Evolutionary conservation across 768 basidiomycete species (phyloP).

Genomic region (Leccinellum albellum): DNA sequence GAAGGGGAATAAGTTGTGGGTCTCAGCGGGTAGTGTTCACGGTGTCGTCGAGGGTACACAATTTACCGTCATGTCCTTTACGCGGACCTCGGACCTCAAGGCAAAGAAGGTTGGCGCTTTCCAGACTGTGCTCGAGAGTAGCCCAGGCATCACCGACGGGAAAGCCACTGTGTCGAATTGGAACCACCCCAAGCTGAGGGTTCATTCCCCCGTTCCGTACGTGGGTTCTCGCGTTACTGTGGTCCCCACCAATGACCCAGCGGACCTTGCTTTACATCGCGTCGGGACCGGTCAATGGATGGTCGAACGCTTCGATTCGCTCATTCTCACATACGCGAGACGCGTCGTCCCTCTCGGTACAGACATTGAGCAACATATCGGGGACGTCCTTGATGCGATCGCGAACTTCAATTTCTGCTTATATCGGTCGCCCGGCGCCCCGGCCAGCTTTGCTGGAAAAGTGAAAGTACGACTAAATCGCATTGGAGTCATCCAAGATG

Average conservation of each 20-base stretch:
- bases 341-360: slow-evolving; percentile 2
- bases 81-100: slow-evolving; percentile 5
- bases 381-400: slow-evolving; percentile 8
- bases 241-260: slow-evolving; percentile 8
- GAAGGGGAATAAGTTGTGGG: background rate
- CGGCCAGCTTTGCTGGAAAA: slow-evolving; percentile 8
- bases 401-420: slow-evolving; percentile 21
- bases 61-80: slow-evolving; percentile 6
- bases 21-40: slow-evolving; percentile 19
- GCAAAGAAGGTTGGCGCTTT: slow-evolving; percentile 15
- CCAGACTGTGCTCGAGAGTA: slow-evolving; percentile 11
- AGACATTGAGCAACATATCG: background rate
- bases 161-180: slow-evolving; percentile 11
- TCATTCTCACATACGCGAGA: slow-evolving; percentile 9
- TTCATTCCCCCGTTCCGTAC: slow-evolving; percentile 2
- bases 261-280: slow-evolving; percentile 5
- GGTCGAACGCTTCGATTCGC: slow-evolving; percentile 14
- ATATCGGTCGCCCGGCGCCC: slow-evolving; percentile 11
- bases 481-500: background rate
- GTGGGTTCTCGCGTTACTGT: slow-evolving; percentile 2
- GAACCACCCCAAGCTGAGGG: slow-evolving; percentile 7
- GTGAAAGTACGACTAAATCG: slow-evolving; percentile 11
- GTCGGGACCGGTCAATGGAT: slow-evolving; percentile 4
- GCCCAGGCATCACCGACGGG: background rate
- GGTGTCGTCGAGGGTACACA: slow-evolving; percentile 13